phyloP scores from a whole-genome alignment of 192 early-diverging fungal genomes.

The Allomyces macrogynus region DNA sequence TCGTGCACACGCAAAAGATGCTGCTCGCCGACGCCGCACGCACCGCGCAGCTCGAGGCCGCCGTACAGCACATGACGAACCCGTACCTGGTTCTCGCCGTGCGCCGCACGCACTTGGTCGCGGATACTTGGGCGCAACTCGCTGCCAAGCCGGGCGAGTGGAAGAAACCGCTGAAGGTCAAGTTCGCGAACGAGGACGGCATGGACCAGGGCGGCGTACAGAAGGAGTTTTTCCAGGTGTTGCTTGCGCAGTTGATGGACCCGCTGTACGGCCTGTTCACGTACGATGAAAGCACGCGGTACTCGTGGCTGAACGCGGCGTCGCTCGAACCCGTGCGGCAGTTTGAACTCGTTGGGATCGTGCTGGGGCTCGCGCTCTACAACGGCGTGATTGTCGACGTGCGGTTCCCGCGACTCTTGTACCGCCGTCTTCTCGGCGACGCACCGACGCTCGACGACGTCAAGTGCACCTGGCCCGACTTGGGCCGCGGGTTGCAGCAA shows the following conservation, averaged over 20 bases:
- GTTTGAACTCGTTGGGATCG: constrained; percentile 70
- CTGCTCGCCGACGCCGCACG: constrained; percentile 25
- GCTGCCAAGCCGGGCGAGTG: constrained; percentile 34
- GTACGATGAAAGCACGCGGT: constrained; percentile 35
- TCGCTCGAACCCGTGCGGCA: constrained; percentile 24
- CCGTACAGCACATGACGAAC: constrained; percentile 19
- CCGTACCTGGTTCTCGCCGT: constrained; percentile 69
- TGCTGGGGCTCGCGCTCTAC: constrained; percentile 80
- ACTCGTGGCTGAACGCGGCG: constrained; percentile 56
- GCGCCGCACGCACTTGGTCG: constrained; percentile 40
- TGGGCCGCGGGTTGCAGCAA: constrained; percentile 55
- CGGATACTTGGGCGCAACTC: constrained; percentile 59
- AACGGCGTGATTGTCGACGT: constrained; percentile 65
- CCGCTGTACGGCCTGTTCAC: constrained; percentile 58
- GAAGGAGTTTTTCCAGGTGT: constrained; percentile 78
- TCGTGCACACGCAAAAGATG: constrained; percentile 49
- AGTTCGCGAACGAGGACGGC: constrained; percentile 77
- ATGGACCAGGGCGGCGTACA: constrained; percentile 92
- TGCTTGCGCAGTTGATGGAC: constrained; percentile 52
- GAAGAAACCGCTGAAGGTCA: constrained; percentile 64
- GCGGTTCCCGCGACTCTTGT: constrained; percentile 50
- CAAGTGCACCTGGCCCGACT: constrained; percentile 15
- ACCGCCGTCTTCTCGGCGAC: constrained; percentile 45
- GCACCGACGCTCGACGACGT: constrained; percentile 22
- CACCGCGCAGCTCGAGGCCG: neutral